Evolutionary conservation across 495 filamentous ascomycete species (phyloP), one percentile per base, ranked within the genome.

Genomic region (Aspergillus carlsbadensis): DNA sequence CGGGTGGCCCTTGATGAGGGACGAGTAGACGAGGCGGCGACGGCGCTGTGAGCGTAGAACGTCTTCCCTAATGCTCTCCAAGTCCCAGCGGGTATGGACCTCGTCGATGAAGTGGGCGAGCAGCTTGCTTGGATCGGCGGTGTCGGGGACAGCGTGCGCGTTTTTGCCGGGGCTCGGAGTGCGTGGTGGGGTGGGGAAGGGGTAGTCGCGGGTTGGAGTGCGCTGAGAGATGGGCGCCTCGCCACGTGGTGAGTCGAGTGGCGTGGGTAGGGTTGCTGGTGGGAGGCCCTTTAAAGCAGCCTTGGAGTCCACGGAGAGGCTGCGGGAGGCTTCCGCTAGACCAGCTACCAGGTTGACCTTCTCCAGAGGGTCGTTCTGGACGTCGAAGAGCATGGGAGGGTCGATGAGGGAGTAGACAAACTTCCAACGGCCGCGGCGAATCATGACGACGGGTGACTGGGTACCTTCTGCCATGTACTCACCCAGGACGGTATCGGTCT

Each of bases 391-490:
- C 77, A 90, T 87, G 10, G 87, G 81, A 4, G 87, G 85, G 66
- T 96, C 91, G 14, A 87, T 84, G 6, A 88, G 82, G 53, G 89
- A 95, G 57, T 85, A 88, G 57, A 90, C 79, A 57, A 88, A 93
- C 73, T 96, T 96, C 86, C 86, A 94, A 41, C 74, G 73, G 10
- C 89, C 90, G 41, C 88, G 84, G 29, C 84, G 82, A 65, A 96
- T 95, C 91, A 96, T 96, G 73, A 94, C 87, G n/a, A 92, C 77
- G 0, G 91, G 91, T 5, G 87, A 83, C 55, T 92, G 79, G 3
- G 91, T 94, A 41, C 91, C 91, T 71, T 96, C 91, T 17, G 88
- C 91, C 67, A 89, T 91, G 70, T 95, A 96, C 71, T 96, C 91
- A 52, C 88, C 90, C 62, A 90, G 86, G 18, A 90, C 90, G 10